phyloP scores from a whole-genome alignment of 2,329 filamentous ascomycete species.

The Fusarium sp. region DNA sequence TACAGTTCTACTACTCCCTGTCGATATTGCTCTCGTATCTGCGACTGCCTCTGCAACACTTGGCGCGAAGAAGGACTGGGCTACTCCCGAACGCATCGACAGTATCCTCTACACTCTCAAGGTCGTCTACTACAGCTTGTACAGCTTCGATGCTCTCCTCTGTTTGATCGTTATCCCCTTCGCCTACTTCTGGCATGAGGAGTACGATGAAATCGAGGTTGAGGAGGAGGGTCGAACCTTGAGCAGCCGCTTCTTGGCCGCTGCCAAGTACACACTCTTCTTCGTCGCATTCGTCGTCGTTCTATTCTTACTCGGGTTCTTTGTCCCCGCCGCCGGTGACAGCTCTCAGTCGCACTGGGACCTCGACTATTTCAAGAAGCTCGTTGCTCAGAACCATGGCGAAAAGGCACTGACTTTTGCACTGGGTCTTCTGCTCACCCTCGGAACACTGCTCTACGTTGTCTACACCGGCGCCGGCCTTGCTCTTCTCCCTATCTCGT shows the following conservation, averaged over 20 bases:
- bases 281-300: conserved; percentile 84
- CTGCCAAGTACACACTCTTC: conserved; percentile 88
- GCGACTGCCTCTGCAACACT: conserved; percentile 80
- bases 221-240: conserved; percentile 84
- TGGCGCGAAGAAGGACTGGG: conserved; percentile 94
- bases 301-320: conserved; percentile 92
- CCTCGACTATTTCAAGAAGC: conserved; percentile 88
- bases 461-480: conserved; percentile 90
- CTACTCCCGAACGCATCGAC: conserved; percentile 81
- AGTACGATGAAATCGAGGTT: conserved; percentile 90
- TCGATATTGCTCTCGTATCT: conserved; percentile 94
- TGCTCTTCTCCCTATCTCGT: conserved; percentile 85
- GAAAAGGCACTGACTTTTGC: conserved; percentile 93
- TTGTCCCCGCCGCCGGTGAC: conserved; percentile 82
- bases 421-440: conserved; percentile 85
- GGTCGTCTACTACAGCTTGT: conserved; percentile 91
- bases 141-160: conserved; percentile 88
- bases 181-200: conserved; percentile 98
- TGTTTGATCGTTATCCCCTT: conserved; percentile 93
- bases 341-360: conserved; percentile 75
- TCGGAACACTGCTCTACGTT: conserved; percentile 87
- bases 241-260: conserved; percentile 78
- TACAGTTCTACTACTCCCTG: conserved; percentile 89
- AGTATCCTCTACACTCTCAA: conserved; percentile 83
- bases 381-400: conserved; percentile 82